Percentiles rank a stretch among this genome's conserved stretches.
These are phyloP conservation scores for Areca catechu DNA, from an alignment of 176 grass and related monocot species.

Conservation along the genomic window DNA sequence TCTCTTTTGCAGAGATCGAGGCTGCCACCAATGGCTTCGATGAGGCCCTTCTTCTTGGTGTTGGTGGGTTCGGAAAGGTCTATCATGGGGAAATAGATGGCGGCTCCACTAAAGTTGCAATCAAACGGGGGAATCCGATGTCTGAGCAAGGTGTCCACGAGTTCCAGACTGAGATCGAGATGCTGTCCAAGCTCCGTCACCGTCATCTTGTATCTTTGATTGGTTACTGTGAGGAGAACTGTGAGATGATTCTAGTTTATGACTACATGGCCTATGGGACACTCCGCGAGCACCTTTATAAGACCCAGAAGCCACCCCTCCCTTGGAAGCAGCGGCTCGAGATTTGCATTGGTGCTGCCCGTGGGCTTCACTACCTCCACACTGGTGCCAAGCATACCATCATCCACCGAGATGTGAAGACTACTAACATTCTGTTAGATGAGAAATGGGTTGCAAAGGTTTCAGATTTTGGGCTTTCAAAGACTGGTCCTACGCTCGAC, in stretches of 20 bases:
- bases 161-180: conserved; percentile 92
- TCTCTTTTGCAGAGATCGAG: conserved; percentile 79
- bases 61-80: conserved; percentile 91
- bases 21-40: conserved; percentile 81
- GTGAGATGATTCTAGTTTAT: conserved; percentile 85
- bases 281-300: conserved; percentile 92
- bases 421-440: conserved; percentile 88
- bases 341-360: conserved; percentile 89
- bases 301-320: conserved; percentile 80
- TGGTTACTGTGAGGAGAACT: conserved; percentile 88
- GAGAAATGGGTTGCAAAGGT: conserved; percentile 97
- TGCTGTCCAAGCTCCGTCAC: conserved; percentile 86
- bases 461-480: conserved; percentile 94
- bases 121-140: conserved; percentile 85
- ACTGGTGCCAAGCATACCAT: conserved; percentile 93
- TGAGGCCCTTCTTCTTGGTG: conserved; percentile 70
- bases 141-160: conserved; percentile 89
- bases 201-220: conserved; percentile 82
- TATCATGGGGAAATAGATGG: conserved; percentile 66
- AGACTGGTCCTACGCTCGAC: conserved; percentile 83
- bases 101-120: conserved; percentile 71
- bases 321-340: conserved; percentile 84
- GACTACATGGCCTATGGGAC: conserved; percentile 93
- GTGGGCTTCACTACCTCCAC: conserved; percentile 91
- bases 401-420: conserved; percentile 97